phyloP scores from a whole-genome alignment of 2,329 filamentous ascomycete species.

The Claviceps paspali region DNA sequence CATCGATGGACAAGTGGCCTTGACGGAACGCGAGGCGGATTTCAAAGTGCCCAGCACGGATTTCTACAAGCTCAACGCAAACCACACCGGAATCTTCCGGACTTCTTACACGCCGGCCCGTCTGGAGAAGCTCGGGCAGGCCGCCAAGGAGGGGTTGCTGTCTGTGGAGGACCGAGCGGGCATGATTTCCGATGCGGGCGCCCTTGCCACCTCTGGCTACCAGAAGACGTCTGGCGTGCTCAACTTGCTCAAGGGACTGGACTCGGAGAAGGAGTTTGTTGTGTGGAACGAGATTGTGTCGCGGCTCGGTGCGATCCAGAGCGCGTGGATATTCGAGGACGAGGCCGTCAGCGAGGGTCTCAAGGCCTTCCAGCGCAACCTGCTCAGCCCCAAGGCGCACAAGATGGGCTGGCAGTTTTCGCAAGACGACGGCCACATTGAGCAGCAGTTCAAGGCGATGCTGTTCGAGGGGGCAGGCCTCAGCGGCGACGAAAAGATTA shows the following conservation, averaged over 20 bases:
- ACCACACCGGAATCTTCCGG: conserved; percentile 84
- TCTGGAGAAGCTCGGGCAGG: conserved; percentile 72
- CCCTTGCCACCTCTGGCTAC: conserved; percentile 77
- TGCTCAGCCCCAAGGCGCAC: conserved; percentile 68
- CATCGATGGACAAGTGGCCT: conserved; percentile 42
- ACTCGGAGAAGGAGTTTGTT: conserved; percentile 71
- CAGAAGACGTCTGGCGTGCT: conserved; percentile 85
- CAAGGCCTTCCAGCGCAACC: conserved; percentile 66
- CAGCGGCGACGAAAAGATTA: conserved; percentile 62
- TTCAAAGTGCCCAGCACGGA: conserved; percentile 67
- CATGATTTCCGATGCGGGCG: conserved; percentile 87
- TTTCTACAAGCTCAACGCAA: conserved; percentile 94
- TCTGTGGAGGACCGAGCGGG: conserved; percentile 84
- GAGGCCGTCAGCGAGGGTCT: conserved; percentile 56
- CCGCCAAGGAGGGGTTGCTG: conserved; percentile 56
- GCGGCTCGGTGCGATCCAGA: conserved; percentile 62
- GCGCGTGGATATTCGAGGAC: conserved; percentile 71
- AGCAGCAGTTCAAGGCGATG: conserved; percentile 88
- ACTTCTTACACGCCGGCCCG: conserved; percentile 76
- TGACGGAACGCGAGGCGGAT: conserved; percentile 46
- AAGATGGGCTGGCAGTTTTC: conserved; percentile 79
- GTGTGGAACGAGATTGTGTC: conserved; percentile 89
- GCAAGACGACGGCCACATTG: conserved; percentile 70
- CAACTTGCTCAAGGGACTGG: conserved; percentile 71
- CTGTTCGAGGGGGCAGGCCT: conserved; percentile 75